Evolutionary conservation across 1,284 basidiomycete genomes (phyloP), one percentile per base, ranked within the genome.

Genomic region (Agaricales sp.): DNA sequence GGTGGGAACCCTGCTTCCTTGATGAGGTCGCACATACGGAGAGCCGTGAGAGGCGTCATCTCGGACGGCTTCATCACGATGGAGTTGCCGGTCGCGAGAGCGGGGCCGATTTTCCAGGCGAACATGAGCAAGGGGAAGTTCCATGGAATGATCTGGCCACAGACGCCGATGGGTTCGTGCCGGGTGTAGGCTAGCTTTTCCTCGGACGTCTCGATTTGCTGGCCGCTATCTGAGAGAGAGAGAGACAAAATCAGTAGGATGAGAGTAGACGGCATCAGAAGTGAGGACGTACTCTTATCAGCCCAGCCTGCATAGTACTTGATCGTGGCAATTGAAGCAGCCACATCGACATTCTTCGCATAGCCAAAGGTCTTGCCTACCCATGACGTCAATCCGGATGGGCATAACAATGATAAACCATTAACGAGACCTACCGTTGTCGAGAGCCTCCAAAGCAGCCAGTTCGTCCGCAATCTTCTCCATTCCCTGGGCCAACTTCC

Each of bases 161-260:
- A 78, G 51, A 97, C 92, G 57, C 94, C 95, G 58, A 96, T 85
- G 14, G 95, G 93, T 67, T 98, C 94, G 64, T 96, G 91, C 24
- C 83, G 76, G 14, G 89, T 89, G 68, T 90, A 93, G 2, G 73
- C 75, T 51, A 92, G 69, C 65, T 88, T 91, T 49, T 60, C 66
- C 59, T 87, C 77, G 54, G 74, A 68, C 41, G 83, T 87, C 78
- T 77, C 39, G 3, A 13, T 23, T 20, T 3, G 0, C 21, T 45
- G 20, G 19, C 44, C 44, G 8, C 4, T 22, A 21, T 41, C 39
- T 41, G 19, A 8, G 13, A 41, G 44, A 48, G 14, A 45, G n/a
- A n/a, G n/a, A n/a, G n/a, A n/a, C n/a, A n/a, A n/a, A n/a, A 21
- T 19, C 55, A 18, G n/a, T 26, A n/a, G 20, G 25, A 4, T 44